Conservation (phyloP, 305 asterid genomes). For the Lippia alba region DNA sequence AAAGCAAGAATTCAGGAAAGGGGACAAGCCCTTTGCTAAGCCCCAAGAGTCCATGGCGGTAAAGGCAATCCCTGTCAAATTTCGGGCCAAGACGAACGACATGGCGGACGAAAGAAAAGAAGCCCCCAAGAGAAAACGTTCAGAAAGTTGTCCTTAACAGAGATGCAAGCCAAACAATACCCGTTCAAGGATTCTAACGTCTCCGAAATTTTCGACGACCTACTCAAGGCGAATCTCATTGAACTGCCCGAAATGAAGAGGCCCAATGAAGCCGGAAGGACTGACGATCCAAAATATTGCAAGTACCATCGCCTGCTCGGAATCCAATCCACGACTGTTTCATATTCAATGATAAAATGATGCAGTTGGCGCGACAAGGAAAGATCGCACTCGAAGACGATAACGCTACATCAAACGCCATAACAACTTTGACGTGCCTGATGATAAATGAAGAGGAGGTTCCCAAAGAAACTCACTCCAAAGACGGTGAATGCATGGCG, state of each 20-base stretch:
- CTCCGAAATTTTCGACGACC: background rate
- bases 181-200: background rate
- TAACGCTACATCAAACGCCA: background rate
- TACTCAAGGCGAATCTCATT: background rate
- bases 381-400: background rate
- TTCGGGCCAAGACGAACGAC: background rate
- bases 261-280: background rate
- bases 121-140: background rate
- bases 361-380: background rate
- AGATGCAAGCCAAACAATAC: background rate
- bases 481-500: no score
- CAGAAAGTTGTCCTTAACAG: background rate
- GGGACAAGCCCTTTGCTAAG: background rate
- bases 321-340: background rate
- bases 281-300: background rate
- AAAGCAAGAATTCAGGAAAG: background rate
- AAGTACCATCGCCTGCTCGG: background rate
- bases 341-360: background rate
- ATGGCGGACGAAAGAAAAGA: background rate
- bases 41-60: background rate
- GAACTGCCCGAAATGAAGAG: background rate
- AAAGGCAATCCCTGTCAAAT: background rate
- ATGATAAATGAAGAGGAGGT: background rate
- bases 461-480: background rate
- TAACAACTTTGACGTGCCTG: background rate